Conservation (phyloP, 2,329 filamentous ascomycete species). For the Cercospora citrullina region DNA sequence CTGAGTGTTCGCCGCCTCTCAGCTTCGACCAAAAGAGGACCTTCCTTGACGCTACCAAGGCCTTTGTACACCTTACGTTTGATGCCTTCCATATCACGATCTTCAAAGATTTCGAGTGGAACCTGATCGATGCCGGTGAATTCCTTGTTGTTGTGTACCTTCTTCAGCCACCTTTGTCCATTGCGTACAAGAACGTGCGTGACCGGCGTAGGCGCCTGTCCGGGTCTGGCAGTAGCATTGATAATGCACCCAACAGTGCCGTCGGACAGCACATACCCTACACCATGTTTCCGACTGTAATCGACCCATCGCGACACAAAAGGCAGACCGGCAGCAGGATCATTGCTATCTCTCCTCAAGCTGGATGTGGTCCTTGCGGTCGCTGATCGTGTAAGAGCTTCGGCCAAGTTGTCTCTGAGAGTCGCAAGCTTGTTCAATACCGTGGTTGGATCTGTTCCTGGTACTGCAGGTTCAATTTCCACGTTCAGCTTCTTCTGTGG, state of each 20-base stretch:
- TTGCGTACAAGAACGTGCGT: conserved; percentile 71
- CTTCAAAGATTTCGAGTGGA: conserved; percentile 71
- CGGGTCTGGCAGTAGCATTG: conserved; percentile 45
- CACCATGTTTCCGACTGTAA: conserved; percentile 82
- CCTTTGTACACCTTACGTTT: conserved; percentile 58
- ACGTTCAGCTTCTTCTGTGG: conserved; percentile 17
- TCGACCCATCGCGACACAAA: conserved; percentile 79
- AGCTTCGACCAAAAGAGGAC: conserved; percentile 33
- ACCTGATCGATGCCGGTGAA: conserved; percentile 58
- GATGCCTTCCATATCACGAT: conserved; percentile 65
- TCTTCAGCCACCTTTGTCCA: conserved; percentile 65
- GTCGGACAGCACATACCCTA: conserved; percentile 81
- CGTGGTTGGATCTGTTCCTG: conserved; percentile 47
- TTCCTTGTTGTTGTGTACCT: conserved; percentile 49
- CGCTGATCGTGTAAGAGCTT: conserved; percentile 43
- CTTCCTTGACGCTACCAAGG: conserved; percentile 37
- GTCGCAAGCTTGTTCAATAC: conserved; percentile 48
- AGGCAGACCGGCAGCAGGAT: conserved; percentile 46
- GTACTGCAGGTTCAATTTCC: conserved; percentile 31
- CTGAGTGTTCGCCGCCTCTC: conserved; percentile 56
- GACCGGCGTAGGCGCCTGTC: conserved; percentile 54
- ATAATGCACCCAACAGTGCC: conserved; percentile 71
- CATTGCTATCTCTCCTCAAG: conserved; percentile 27
- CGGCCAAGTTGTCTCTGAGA: conserved; percentile 49
- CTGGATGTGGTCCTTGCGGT: conserved; percentile 25